phyloP scores from a whole-genome alignment of 2,329 filamentous ascomycete species.

The Aspergillus texensis region DNA sequence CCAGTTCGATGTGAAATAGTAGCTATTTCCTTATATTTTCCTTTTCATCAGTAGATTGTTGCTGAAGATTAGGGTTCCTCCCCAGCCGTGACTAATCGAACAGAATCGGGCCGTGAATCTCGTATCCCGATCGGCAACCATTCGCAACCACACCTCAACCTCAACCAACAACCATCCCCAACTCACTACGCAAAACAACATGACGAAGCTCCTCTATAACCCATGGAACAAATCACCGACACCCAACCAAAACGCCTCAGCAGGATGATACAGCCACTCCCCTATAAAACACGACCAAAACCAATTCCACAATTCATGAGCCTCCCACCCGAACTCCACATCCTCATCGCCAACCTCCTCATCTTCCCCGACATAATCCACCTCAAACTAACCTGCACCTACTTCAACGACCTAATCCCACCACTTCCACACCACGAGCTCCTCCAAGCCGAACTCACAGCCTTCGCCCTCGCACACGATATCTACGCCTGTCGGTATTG shows the following conservation, averaged over 20 bases:
- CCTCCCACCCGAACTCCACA: constrained; percentile 37
- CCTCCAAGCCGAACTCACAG: constrained; percentile 25
- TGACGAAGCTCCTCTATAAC: not conserved
- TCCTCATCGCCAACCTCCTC: constrained; percentile 28
- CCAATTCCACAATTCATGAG: not conserved
- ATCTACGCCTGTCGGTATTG: constrained; percentile 33
- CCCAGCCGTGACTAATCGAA: not conserved
- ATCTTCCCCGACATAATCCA: constrained; percentile 27
- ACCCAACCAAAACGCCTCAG: not conserved
- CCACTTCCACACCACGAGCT: constrained; percentile 25
- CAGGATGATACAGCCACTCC: not conserved
- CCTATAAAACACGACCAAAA: not conserved
- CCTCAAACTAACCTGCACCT: constrained; percentile 29
- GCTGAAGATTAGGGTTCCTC: not conserved
- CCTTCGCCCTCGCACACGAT: constrained; percentile 22
- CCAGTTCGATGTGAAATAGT: too few relatives aligned
- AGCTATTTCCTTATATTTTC: too few relatives aligned
- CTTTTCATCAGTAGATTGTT: too few relatives aligned
- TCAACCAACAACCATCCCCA: not conserved
- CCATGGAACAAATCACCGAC: not conserved
- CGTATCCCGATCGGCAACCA: not conserved
- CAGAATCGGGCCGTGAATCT: not conserved
- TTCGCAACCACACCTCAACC: not conserved
- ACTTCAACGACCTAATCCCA: constrained; percentile 29
- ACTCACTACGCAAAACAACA: not conserved